phyloP scores from a whole-genome alignment of 768 basidiomycete genomes.

The Pholiota molesta region DNA sequence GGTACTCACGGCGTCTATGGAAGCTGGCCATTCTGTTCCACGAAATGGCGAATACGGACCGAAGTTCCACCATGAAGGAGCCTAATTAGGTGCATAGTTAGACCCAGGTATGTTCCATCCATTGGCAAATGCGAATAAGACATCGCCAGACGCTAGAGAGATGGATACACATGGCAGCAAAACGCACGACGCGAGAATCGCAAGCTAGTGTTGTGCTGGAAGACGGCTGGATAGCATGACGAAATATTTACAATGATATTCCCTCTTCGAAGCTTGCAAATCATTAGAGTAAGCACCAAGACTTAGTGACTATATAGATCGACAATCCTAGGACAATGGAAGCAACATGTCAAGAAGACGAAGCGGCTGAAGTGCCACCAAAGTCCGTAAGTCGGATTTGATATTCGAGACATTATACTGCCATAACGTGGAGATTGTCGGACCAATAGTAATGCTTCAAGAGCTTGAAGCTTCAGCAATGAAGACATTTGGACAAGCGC shows the following conservation, averaged over 20 bases:
- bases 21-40: background rate
- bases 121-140: background rate
- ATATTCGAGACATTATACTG: no score
- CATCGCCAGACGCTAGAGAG: background rate
- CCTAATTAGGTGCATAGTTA: background rate
- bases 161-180: background rate
- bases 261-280: no score
- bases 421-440: background rate
- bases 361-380: background rate
- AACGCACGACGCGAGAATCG: background rate
- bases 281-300: no score
- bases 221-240: background rate
- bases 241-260: background rate
- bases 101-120: background rate
- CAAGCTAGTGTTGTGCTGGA: background rate
- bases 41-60: slow-evolving; percentile 6
- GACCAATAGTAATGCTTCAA: background rate
- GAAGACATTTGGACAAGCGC: background rate
- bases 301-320: background rate
- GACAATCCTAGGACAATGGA: slow-evolving; percentile 1
- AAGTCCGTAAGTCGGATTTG: slow-evolving; percentile 5
- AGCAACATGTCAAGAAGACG: slow-evolving; percentile 1
- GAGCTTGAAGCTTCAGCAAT: background rate
- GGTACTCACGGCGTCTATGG: slow-evolving; percentile 1
- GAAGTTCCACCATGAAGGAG: background rate